A percentile compares a stretch with the other conserved stretches of the same genome.
Evolutionary conservation across 129 eudicot genomes (phyloP).

Genomic region (Chrysanthemum seticuspe): DNA sequence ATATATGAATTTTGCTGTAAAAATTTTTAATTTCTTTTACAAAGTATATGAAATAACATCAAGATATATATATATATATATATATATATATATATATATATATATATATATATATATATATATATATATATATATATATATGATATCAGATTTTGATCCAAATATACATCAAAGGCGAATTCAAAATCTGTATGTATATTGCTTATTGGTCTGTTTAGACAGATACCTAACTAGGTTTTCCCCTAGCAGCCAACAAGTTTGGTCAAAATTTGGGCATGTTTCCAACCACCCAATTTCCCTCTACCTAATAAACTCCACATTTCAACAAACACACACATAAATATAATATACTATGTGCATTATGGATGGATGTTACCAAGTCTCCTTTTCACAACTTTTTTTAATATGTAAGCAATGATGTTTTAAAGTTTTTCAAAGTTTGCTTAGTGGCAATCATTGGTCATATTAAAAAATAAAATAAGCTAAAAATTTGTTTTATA

Average conservation of each 20-base stretch:
- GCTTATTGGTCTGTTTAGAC: not conserved
- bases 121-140: too few species aligned
- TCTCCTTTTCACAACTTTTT: conserved; percentile 14
- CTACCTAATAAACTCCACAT: conserved; percentile 24
- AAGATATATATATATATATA: too few species aligned
- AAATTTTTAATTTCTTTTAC: too few species aligned
- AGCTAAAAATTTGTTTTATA: not conserved
- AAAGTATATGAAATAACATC: too few species aligned
- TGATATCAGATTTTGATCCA: too few species aligned
- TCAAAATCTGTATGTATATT: not conserved
- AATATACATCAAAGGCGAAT: too few species aligned
- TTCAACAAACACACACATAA: conserved; percentile 25
- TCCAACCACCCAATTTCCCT: conserved; percentile 31
- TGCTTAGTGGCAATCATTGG: conserved; percentile 18
- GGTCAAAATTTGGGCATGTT: conserved; percentile 35
- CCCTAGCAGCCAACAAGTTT: conserved; percentile 22
- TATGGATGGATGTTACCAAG: conserved; percentile 18
- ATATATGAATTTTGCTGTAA: too few species aligned
- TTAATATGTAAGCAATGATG: conserved; percentile 26
- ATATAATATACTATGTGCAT: not conserved
- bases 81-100: too few species aligned
- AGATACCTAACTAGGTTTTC: conserved; percentile 26
- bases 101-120: too few species aligned
- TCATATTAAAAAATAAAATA: conserved; percentile 1
- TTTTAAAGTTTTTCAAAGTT: conserved; percentile 11